Conservation (phyloP, 2,329 filamentous ascomycete species). For the Ophiostoma sp. region DNA sequence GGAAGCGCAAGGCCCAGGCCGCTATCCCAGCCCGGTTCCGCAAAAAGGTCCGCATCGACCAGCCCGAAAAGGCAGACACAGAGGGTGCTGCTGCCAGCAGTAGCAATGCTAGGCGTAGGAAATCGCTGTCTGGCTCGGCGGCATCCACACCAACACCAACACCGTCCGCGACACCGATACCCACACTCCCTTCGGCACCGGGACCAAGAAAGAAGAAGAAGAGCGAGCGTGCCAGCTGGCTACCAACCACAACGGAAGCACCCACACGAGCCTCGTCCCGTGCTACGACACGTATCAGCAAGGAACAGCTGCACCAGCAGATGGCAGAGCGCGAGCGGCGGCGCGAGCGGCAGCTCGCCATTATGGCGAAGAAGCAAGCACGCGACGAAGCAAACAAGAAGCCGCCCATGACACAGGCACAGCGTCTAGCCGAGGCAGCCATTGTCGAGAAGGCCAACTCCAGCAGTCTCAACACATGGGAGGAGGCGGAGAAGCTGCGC, state of each 20-base stretch:
- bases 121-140: slow-evolving; percentile 29
- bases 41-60: slow-evolving; percentile 67
- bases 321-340: slow-evolving; percentile 67
- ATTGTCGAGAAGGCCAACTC: slow-evolving; percentile 79
- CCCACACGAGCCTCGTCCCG: slow-evolving; percentile 55
- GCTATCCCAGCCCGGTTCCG: slow-evolving; percentile 64
- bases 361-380: slow-evolving; percentile 63
- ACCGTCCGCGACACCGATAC: slow-evolving; percentile 34
- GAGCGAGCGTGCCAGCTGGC: slow-evolving; percentile 54
- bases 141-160: slow-evolving; percentile 28
- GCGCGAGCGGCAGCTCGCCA: slow-evolving; percentile 62
- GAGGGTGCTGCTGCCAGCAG: slow-evolving; percentile 26
- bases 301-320: slow-evolving; percentile 61
- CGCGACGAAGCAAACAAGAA: slow-evolving; percentile 69
- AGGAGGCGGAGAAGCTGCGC: slow-evolving; percentile 82
- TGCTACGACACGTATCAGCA: slow-evolving; percentile 53
- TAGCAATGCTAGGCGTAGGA: slow-evolving; percentile 28
- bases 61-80: slow-evolving; percentile 34
- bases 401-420: slow-evolving; percentile 77
- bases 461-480: slow-evolving; percentile 89
- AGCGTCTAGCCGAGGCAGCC: slow-evolving; percentile 76
- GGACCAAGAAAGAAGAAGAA: slow-evolving; percentile 55
- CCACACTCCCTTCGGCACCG: slow-evolving; percentile 34
- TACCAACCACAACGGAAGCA: slow-evolving; percentile 49
- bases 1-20: slow-evolving; percentile 77